phyloP scores from a whole-genome alignment of 768 basidiomycete genomes.

The Kwoniella newhampshirensis region DNA sequence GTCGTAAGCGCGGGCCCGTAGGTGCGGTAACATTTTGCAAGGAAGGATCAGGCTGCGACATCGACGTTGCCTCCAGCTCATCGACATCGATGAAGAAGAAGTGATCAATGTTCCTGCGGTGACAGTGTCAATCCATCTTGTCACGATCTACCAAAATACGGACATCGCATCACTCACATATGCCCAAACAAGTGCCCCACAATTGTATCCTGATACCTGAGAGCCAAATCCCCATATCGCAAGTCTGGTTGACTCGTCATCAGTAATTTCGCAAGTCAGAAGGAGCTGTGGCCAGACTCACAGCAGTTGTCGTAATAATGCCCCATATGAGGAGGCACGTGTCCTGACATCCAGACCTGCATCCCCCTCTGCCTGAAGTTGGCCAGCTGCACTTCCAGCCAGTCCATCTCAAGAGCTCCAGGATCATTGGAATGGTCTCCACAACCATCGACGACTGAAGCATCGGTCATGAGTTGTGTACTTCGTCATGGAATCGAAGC shows the following conservation, averaged over 20 bases:
- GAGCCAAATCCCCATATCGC: conserved; percentile 59
- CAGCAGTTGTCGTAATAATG: conserved; percentile 83
- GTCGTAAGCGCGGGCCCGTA: conserved; percentile 6
- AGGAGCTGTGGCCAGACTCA: conserved; percentile 56
- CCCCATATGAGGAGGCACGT: conserved; percentile 77
- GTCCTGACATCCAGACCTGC: conserved; percentile 66
- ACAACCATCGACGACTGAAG: conserved; percentile 73
- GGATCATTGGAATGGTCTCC: conserved; percentile 66
- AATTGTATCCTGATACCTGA: conserved; percentile 83
- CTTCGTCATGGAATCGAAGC: background rate
- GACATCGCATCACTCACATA: conserved; percentile 58
- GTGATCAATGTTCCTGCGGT: conserved; percentile 77
- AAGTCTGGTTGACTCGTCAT: conserved; percentile 57
- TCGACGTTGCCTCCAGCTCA: conserved; percentile 44
- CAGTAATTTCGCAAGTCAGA: conserved; percentile 13
- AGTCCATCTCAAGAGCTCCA: conserved; percentile 84
- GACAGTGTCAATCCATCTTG: background rate
- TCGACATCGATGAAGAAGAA: conserved; percentile 56
- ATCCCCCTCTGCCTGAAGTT: conserved; percentile 67
- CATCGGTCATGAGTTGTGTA: background rate
- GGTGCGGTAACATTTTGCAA: background rate
- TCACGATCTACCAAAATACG: background rate
- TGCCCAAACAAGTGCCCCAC: conserved; percentile 74
- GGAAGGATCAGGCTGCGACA: background rate
- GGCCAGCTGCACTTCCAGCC: conserved; percentile 81